Base-by-base conservation (phyloP, 306 rosid species). In the Citrullus amarus region DNA sequence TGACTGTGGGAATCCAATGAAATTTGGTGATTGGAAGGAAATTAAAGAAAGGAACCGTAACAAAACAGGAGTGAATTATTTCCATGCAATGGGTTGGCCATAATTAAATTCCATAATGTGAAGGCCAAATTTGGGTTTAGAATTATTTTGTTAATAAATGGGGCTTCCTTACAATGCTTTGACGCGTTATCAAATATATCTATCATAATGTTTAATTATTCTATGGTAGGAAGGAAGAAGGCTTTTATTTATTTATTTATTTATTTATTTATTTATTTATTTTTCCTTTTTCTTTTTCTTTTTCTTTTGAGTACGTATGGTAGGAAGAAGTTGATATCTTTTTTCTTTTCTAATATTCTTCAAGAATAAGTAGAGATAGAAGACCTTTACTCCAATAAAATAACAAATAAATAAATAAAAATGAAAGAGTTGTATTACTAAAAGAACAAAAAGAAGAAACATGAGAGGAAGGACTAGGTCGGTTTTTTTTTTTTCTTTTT, bases 1-100 rank as follows among this genome's bases (percentile, higher is more conserved):
- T 71, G 76, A 75, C 68, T 80, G 32, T 15, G 65, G 76, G 39
- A 65, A 65, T 65, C 48, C 25, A 38, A 65, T 65, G 72, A 20
- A 34, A 38, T 36, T 65, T 22, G 3, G 28, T 18, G 22, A 18
- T 56, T 1, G 28, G 11, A 56, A 32, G 48, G 43, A 62, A 61
- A n/a, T 57, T 57, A 56, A 20, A 25, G 8, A 25, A 32, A 12
- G 9, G 8, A 60, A 60, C 28, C 39, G 14, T 60, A 14, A 32
- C 0, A 0, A 15, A 15, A 36, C 6, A 38, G 18, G 50, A 65
- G 72, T 36, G 50, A 65, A 65, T 65, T 34, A 16, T 65, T 65
- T 65, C 34, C 28, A 13, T 30, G 17, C 20, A 43, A 63, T 34
- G 10, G 6, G 10, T 63, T 36, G 28, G n/a, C 16, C 72, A 66